Evolutionary conservation across 1,139 yeast genomes (phyloP).

Genomic region (Nakaseomyces kungkrabaensis): DNA sequence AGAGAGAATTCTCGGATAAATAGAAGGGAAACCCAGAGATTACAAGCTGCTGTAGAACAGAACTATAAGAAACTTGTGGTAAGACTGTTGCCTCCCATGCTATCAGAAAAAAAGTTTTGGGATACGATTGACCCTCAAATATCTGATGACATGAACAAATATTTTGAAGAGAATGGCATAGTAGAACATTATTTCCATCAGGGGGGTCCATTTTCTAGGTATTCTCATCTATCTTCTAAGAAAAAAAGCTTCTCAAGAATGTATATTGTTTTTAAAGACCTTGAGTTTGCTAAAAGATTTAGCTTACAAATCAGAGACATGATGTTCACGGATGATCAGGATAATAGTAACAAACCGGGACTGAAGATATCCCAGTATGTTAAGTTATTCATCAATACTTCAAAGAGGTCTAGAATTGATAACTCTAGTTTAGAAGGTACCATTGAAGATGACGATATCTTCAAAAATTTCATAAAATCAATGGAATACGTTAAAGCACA

Average conservation of each 20-base stretch:
- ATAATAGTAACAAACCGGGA: slow-evolving; percentile 17
- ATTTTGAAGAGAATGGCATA: slow-evolving; percentile 2
- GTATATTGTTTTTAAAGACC: neutral
- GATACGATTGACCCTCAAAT: slow-evolving; percentile 2
- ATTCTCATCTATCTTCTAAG: neutral
- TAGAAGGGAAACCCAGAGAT: slow-evolving; percentile 7
- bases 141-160: slow-evolving; percentile 5
- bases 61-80: slow-evolving; percentile 18
- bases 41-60: slow-evolving; percentile 6
- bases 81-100: slow-evolving; percentile 27
- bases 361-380: slow-evolving; percentile 20
- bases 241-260: neutral
- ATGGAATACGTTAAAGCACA: slow-evolving; percentile 14
- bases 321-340: slow-evolving; percentile 22
- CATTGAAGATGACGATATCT: slow-evolving; percentile 19
- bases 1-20: neutral
- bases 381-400: slow-evolving; percentile 11
- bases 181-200: neutral
- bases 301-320: slow-evolving; percentile 10
- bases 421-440: slow-evolving; percentile 16
- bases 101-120: slow-evolving; percentile 20
- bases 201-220: neutral
- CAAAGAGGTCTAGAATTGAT: slow-evolving; percentile 4
- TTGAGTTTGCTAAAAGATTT: slow-evolving; percentile 6
- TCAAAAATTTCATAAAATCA: slow-evolving; percentile 23